Evolutionary conservation across 2,329 filamentous ascomycete species (phyloP).

Genomic region (Aspergillus ibericus): DNA sequence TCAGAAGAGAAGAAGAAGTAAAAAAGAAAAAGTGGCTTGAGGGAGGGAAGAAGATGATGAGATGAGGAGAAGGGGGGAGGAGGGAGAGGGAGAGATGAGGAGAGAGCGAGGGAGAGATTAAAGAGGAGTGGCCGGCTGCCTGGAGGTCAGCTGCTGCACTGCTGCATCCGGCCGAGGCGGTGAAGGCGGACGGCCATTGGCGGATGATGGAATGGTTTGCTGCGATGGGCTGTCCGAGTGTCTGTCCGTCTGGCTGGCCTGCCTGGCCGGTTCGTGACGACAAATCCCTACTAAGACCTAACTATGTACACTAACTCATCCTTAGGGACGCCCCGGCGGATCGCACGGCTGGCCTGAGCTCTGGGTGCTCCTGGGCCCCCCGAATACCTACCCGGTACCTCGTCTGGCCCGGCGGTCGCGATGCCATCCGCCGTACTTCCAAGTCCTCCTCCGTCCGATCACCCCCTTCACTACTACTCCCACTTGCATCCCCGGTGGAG

Average conservation of each 20-base stretch:
- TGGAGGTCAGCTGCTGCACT: conserved; percentile 16
- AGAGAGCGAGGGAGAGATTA: conserved; percentile 19
- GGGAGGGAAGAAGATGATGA: background rate
- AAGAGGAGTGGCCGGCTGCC: conserved; percentile 16
- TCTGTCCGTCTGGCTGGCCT: no score
- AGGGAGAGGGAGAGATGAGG: conserved; percentile 20
- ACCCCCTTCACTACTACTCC: background rate
- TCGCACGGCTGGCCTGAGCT: background rate
- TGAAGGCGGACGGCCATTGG: conserved; percentile 15
- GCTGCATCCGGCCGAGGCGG: conserved; percentile 28
- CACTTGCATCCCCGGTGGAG: background rate
- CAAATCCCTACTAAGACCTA: no score
- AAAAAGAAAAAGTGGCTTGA: no score
- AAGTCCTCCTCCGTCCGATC: background rate
- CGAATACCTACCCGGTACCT: background rate
- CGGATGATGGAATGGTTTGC: background rate
- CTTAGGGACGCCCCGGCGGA: background rate
- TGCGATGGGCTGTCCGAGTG: no score
- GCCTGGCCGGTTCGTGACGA: background rate
- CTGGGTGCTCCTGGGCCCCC: no score
- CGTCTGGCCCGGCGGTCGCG: background rate
- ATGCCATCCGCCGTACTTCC: background rate
- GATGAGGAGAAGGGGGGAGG: conserved; percentile 17
- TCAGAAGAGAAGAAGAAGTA: no score
- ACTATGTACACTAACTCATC: no score